Evolutionary conservation across 306 rosid genomes (phyloP), one percentile per base, ranked within the genome.

Genomic region (Vigna reflexopilosa): DNA sequence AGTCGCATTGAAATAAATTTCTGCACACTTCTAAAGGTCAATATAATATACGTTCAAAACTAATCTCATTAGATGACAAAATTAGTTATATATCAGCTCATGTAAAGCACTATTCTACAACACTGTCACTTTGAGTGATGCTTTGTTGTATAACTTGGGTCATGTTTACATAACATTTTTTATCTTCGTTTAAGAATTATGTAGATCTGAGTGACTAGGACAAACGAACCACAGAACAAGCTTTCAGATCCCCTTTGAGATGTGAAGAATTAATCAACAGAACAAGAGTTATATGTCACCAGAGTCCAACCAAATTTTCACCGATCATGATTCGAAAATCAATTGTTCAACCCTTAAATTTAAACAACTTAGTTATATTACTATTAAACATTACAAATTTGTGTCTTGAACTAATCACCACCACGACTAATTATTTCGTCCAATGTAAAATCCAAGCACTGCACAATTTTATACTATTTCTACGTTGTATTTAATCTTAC

Each of bases 391-490:
- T 44, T n/a, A 12, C 3, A 12, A 66, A 19, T 56, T 11, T 2
- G 26, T 49, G 30, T 42, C 59, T 19, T 36, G 17, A 45, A 20
- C 34, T 22, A 22, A 67, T 24, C 17, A 47, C 6, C 6, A 11
- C 3, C 9, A 57, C 48, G 2, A 36, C 48, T 49, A 77, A 55
- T 12, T 17, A 79, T 71, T 65, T 72, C 73, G 40, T 52, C 50
- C 54, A 67, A n/a, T 30, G 70, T n/a, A 65, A 19, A 45, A n/a
- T 64, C 83, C 40, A 55, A 7, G 14, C n/a, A 66, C 58, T 52
- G 54, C 22, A 65, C 7, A 54, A 16, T 1, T 36, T 44, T 58
- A 13, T 17, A 16, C 15, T 16, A 12, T 20, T 70, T 3, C 34
- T 22, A n/a, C 40, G 66, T 38, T 51, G 45, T 40, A 38, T 7